These are phyloP conservation scores for Sicyos baderoa DNA, from an alignment of 306 rosid species.

Conservation along the genomic window DNA sequence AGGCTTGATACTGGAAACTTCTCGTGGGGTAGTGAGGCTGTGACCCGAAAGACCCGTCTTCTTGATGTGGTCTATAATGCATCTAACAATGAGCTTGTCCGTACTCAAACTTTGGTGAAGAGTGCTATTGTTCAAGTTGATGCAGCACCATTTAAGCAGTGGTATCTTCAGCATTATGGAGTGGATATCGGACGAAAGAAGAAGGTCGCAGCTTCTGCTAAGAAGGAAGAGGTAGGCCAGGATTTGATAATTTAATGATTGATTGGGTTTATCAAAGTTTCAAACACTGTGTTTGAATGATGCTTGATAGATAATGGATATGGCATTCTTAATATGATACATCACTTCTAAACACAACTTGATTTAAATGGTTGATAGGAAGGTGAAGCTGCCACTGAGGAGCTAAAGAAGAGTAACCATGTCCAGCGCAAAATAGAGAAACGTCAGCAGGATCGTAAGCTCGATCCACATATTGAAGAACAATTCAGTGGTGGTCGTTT, in stretches of 20 bases:
- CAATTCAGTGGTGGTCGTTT: slow-evolving; percentile 14
- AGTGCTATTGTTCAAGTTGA: slow-evolving; percentile 15
- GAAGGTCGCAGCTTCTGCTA: not conserved
- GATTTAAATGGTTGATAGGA: slow-evolving; percentile 4
- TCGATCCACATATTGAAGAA: slow-evolving; percentile 4
- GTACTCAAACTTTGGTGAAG: slow-evolving; percentile 15
- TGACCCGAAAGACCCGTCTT: slow-evolving; percentile 13
- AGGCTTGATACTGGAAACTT: slow-evolving; percentile 14
- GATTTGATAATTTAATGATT: not conserved
- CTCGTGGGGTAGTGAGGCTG: slow-evolving; percentile 17
- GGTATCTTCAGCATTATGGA: slow-evolving; percentile 17
- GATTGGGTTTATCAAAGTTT: not conserved
- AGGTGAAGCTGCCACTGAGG: slow-evolving; percentile 14
- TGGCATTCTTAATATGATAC: not conserved
- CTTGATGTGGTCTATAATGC: slow-evolving; percentile 18
- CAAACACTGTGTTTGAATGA: not conserved
- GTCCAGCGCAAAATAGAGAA: slow-evolving; percentile 12
- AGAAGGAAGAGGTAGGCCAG: slow-evolving; percentile 14
- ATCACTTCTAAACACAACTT: not conserved
- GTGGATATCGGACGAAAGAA: slow-evolving; percentile 14
- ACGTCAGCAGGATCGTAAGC: slow-evolving; percentile 17
- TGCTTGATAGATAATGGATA: not conserved
- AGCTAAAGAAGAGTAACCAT: slow-evolving; percentile 10
- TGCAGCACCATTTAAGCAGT: slow-evolving; percentile 18
- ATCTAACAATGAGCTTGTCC: slow-evolving; percentile 16